phyloP scores from a whole-genome alignment of 345 rosid genomes.

The Aquilaria yunnanensis region DNA sequence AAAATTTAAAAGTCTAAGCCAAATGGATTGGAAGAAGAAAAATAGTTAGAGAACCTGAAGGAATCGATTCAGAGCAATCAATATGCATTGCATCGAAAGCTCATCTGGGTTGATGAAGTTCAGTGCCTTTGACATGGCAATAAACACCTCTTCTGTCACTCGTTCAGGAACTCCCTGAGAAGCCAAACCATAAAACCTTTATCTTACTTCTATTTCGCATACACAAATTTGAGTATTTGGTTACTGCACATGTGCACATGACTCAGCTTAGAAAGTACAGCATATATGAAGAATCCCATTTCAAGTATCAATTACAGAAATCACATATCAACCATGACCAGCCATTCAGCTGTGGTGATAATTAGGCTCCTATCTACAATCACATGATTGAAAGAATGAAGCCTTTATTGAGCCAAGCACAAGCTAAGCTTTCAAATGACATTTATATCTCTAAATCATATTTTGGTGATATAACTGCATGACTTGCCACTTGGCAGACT shows the following conservation, averaged over 20 bases:
- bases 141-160: slow-evolving; percentile 91
- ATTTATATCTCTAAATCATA: not conserved
- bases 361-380: too few species aligned
- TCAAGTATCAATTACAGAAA: not conserved
- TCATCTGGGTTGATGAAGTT: slow-evolving; percentile 95
- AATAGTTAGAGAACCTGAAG: slow-evolving; percentile 58
- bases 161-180: slow-evolving; percentile 83
- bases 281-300: not conserved
- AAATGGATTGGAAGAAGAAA: not conserved
- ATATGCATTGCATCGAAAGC: slow-evolving; percentile 89
- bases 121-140: slow-evolving; percentile 97
- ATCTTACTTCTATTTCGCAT: not conserved
- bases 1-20: not conserved
- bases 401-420: too few species aligned
- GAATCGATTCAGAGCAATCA: slow-evolving; percentile 90
- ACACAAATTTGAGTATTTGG: not conserved
- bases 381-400: too few species aligned
- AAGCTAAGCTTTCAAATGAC: not conserved
- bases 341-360: too few species aligned
- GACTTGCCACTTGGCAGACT: too few species aligned
- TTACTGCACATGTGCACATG: not conserved
- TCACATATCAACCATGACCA: not conserved
- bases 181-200: slow-evolving; percentile 4
- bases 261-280: too few species aligned
- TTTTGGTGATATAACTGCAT: too few species aligned